Percentiles rank a stretch among this genome's conserved stretches.
phyloP scores from a whole-genome alignment of 164 flowering plant species.

The Stephania yunnanensis region DNA sequence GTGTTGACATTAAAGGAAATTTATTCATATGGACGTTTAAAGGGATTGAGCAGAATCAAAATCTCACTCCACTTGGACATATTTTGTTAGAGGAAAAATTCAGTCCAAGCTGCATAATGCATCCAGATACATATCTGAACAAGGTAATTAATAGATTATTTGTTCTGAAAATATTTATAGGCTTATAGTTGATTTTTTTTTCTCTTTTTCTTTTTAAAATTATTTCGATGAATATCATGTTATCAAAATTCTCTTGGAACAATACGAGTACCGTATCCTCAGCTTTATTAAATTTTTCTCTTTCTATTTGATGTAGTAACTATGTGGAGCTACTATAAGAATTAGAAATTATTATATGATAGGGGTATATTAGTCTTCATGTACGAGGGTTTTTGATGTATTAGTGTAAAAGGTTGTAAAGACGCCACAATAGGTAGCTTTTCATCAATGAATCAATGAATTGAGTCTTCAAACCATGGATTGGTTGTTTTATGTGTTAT shows the following conservation, averaged over 20 bases:
- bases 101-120: slow-evolving; percentile 78
- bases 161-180: slow-evolving; percentile 4
- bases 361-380: no score
- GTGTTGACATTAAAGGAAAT: slow-evolving; percentile 73
- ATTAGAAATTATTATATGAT: no score
- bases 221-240: not conserved
- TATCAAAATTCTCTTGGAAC: not conserved
- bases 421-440: no score
- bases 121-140: slow-evolving; percentile 94
- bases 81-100: slow-evolving; percentile 50
- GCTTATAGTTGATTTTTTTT: not conserved
- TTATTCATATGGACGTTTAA: slow-evolving; percentile 84
- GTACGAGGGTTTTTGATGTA: no score
- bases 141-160: slow-evolving; percentile 45
- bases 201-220: not conserved
- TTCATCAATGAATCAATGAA: no score
- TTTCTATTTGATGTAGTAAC: no score
- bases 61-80: slow-evolving; percentile 64
- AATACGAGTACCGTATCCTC: no score
- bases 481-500: no score
- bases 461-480: no score
- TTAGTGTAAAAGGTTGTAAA: no score
- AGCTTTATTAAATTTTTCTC: no score
- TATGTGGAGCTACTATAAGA: no score
- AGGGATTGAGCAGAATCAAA: slow-evolving; percentile 52